Conservation (phyloP, 768 basidiomycete genomes). For the Mycena rebaudengoi region DNA sequence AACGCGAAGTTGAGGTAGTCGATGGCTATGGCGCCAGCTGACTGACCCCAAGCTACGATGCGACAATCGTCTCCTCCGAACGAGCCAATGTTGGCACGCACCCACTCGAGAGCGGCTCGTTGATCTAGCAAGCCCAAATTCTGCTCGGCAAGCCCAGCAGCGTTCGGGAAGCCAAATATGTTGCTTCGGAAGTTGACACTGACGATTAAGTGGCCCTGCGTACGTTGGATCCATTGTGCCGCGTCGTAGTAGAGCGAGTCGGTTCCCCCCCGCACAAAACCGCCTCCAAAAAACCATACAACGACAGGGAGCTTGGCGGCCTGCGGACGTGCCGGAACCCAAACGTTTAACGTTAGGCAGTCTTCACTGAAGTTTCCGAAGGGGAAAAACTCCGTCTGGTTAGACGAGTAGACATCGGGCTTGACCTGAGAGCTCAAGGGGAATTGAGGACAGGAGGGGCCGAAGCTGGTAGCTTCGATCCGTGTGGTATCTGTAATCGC, state of each 20-base stretch:
- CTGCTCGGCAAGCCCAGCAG: not conserved
- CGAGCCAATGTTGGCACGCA: not conserved
- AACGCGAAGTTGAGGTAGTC: not conserved
- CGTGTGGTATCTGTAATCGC: not conserved
- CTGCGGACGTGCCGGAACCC: not conserved
- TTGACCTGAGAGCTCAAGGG: not conserved
- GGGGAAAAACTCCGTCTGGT: not conserved
- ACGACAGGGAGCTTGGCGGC: not conserved
- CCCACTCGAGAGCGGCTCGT: not conserved
- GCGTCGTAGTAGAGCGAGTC: not conserved
- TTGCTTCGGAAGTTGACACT: no score
- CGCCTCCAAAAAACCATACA: not conserved
- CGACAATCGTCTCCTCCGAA: not conserved
- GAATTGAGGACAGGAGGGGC: not conserved
- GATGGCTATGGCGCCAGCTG: not conserved
- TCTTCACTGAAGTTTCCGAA: not conserved
- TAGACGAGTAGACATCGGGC: not conserved
- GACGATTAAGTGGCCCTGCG: not conserved
- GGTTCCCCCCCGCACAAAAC: not conserved
- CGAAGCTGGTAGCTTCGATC: no score
- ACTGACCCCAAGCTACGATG: slow-evolving; percentile 2
- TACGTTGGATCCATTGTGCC: not conserved
- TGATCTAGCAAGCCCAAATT: not conserved
- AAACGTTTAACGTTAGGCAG: not conserved
- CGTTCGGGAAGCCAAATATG: not conserved